Base-by-base conservation (phyloP, 495 filamentous ascomycete species). In the Penicillium malachiteum region DNA sequence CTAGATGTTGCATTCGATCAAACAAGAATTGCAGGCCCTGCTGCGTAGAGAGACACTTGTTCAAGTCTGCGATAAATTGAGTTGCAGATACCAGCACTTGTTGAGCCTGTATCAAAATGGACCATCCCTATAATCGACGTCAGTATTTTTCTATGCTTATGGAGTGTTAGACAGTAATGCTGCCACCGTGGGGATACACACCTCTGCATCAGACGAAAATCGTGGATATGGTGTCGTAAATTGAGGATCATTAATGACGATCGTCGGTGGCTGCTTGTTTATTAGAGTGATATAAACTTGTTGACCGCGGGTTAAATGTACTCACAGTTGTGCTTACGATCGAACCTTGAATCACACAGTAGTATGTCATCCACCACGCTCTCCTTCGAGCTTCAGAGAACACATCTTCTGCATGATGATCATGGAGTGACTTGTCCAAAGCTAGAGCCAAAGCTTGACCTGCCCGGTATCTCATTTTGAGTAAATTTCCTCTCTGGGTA, bases 361-460 rank as follows among this genome's bases (percentile, higher is more conserved):
- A 80, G 58, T 84, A 84, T 50, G 81, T 85, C 82, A 84, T 84
- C 83, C 83, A 86, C 83, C 83, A 86, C 43, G 77, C 74, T 58
- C 82, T 74, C 33, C 79, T 70, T 59, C 76, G 76, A 44, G 80
- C 80, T 59, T 86, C 83, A 3, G 75, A 77, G 42, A 71, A 74
- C 40, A 78, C 77, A 56, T 81, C 73, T 18, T 77, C 73, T 7
- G 77, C 64, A 10, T 65, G 69, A 34, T 70, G 64, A 2, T 68
- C 64, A 69, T 84, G 79, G 8, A 86, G 72, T 21, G 68, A 75
- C 54, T 82, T 71, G 44, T 79, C 75, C 64, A 82, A 68, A 16
- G 82, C 82, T 46, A 80, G 68, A 14, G 78, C 73, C 54, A 84
- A 63, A 16, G 83, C 82, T 52, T 84, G 81, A 11, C 80, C 75